Conservation (phyloP, 2,329 filamentous ascomycete species). For the Trichoderma breve region DNA sequence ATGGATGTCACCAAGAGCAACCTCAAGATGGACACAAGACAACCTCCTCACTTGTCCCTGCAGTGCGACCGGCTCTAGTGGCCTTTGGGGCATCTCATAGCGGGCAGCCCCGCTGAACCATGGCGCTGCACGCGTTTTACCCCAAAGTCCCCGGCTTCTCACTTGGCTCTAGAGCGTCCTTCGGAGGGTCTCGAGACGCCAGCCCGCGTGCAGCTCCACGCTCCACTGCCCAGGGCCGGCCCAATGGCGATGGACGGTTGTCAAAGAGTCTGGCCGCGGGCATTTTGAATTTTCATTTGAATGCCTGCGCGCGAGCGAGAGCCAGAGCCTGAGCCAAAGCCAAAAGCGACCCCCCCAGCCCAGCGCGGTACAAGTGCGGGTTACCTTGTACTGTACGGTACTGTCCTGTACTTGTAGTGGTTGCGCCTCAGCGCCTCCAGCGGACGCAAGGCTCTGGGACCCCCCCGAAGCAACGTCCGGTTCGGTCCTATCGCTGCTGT, state of each 20-base stretch:
- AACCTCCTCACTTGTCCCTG: constrained; percentile 10
- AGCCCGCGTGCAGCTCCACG: constrained; percentile 1
- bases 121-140: not conserved
- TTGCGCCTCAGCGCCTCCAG: not conserved
- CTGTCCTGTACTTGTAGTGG: not conserved
- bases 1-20: constrained; percentile 2
- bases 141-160: constrained; percentile 15
- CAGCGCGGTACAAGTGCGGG: not conserved
- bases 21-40: not conserved
- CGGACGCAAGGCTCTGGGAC: constrained; percentile 3
- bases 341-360: not conserved
- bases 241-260: constrained; percentile 12
- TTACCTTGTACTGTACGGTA: not conserved
- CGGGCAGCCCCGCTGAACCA: not conserved
- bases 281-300: constrained; percentile 2
- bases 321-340: not conserved
- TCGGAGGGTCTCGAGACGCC: not conserved
- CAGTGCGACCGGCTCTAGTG: constrained; percentile 19
- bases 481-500: constrained; percentile 19
- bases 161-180: not conserved
- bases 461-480: not conserved
- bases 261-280: not conserved
- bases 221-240: not conserved
- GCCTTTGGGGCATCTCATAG: not conserved
- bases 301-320: not conserved